Evolutionary conservation across 805 yeast species (phyloP).

Genomic region (Geotrichum ghanense): DNA sequence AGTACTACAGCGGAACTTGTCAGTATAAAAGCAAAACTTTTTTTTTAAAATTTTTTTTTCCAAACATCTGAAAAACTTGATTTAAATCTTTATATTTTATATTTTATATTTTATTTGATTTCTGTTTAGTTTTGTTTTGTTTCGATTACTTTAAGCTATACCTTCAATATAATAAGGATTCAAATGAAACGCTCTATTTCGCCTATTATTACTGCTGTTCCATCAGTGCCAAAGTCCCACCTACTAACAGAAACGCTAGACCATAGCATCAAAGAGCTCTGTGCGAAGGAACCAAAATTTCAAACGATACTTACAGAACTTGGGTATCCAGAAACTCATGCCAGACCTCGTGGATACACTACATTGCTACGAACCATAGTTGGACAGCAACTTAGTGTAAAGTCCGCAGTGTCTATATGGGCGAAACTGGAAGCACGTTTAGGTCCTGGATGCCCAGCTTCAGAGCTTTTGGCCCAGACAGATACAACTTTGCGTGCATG

Average conservation of each 20-base stretch:
- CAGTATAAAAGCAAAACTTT: neutral
- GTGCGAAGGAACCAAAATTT: neutral
- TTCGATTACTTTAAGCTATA: too few relatives aligned
- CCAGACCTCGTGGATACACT: neutral
- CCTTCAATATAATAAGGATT: too few relatives aligned
- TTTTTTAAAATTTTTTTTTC: neutral
- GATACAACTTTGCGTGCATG: constrained; percentile 42
- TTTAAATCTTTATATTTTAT: too few relatives aligned
- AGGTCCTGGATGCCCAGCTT: constrained; percentile 29
- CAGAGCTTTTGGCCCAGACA: constrained; percentile 30
- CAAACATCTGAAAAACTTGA: too few relatives aligned
- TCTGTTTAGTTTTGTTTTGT: too few relatives aligned
- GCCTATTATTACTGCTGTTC: too few relatives aligned
- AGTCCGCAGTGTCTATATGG: constrained; percentile 44
- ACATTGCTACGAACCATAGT: constrained; percentile 18
- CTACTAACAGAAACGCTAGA: neutral
- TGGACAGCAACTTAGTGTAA: constrained; percentile 38
- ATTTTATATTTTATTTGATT: too few relatives aligned
- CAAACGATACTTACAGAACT: neutral
- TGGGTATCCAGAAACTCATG: neutral
- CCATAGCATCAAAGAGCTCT: neutral
- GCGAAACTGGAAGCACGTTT: constrained; percentile 3
- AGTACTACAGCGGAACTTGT: too few relatives aligned
- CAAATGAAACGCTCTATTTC: too few relatives aligned
- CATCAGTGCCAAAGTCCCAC: too few relatives aligned